Evolutionary conservation across 805 yeast species (phyloP), one percentile per base, ranked within the genome.

Genomic region (Candida tallmaniae): DNA sequence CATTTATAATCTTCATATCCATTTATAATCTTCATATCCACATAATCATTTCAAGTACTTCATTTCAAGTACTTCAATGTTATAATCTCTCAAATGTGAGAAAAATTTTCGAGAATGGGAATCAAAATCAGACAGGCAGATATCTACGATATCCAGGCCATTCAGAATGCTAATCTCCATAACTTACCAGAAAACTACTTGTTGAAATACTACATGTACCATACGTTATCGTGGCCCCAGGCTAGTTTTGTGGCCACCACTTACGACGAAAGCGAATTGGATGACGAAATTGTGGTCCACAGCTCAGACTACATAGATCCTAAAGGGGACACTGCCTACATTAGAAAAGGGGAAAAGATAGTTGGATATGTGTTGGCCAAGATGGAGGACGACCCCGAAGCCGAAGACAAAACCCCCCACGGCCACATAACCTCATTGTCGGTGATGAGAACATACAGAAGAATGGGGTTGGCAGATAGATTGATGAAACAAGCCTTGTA

Each of bases 361-460:
- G 95, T 93, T n/a, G 98, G 97, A 4, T 93, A 93, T 53, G 97
- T 87, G 4, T 67, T 93, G 45, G 95, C 95, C 1, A 93, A 93
- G 59, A 85, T 93, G 95, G 96, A 93, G 50, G 97, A 89, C 56
- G 96, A 88, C 51, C 88, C 89, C 22, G 80, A 76, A 9, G 80
- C 82, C 5, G 78, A 70, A 27, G 84, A 79, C 42, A 78, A 77
- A 48, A 73, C 79, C n/a, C 80, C 80, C 14, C 90, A 86, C 51
- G 98, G 97, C 1, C 98, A 93, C 64, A 80, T 93, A 46, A 93
- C 98, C 0, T 85, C 96, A 11, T 62, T 93, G 36, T 80, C 95
- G 31, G 98, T 93, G 32, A 86, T 88, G 94, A 77, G 98, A 62
- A 82, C 96, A 2, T 93, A 90, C 56, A 75, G 98, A 65, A 74